Conservation (phyloP, 306 rosid species). For the Pueraria montana region DNA sequence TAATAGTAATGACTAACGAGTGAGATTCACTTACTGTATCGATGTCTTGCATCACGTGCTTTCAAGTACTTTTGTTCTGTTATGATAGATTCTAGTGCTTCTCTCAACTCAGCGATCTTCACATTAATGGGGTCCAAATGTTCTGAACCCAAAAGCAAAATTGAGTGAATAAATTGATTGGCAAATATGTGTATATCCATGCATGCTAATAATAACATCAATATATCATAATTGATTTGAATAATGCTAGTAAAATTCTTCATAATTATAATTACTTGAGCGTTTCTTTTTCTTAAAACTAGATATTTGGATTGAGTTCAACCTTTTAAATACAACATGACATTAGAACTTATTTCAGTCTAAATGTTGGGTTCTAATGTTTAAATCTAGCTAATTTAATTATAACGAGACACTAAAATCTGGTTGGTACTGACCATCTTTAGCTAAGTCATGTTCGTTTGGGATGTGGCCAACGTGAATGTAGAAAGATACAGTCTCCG, state of each 20-base stretch:
- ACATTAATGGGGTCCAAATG: constrained; percentile 92
- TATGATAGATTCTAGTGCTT: constrained; percentile 81
- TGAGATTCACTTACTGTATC: constrained; percentile 72
- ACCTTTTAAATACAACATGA: neutral
- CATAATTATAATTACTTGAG: neutral
- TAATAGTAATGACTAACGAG: neutral
- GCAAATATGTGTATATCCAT: neutral
- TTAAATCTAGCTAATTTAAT: neutral
- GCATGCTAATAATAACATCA: neutral
- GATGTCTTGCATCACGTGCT: constrained; percentile 92
- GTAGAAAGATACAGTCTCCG: constrained; percentile 91
- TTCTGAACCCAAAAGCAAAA: constrained; percentile 57
- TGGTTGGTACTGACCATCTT: constrained; percentile 68
- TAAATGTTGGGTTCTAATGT: too few species aligned
- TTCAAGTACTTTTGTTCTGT: constrained; percentile 89
- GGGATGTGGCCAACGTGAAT: constrained; percentile 96
- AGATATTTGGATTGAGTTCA: neutral
- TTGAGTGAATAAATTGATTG: neutral
- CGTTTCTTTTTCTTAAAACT: neutral
- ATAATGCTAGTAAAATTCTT: neutral
- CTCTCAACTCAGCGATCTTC: constrained; percentile 91
- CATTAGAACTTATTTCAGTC: neutral
- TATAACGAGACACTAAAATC: neutral
- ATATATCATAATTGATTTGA: neutral
- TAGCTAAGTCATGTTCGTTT: constrained; percentile 77